Conservation (phyloP, 345 rosid genomes). For the Murraya koenigii region DNA sequence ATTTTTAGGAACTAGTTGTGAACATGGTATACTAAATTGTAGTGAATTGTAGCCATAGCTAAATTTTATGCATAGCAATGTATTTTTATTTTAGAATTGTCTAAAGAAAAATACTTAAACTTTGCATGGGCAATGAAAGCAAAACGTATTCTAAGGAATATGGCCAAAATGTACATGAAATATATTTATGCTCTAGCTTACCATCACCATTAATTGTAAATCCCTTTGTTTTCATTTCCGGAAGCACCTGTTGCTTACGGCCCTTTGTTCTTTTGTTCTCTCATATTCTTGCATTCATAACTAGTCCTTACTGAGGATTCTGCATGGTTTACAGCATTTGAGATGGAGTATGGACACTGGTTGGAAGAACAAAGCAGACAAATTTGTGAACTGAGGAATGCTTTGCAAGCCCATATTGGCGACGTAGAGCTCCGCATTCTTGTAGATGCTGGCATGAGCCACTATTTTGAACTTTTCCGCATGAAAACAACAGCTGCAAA, state of each 20-base stretch:
- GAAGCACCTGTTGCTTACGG: not conserved
- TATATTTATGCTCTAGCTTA: not conserved
- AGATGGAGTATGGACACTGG: conserved; percentile 89
- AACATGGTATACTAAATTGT: not conserved
- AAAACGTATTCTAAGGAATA: no score
- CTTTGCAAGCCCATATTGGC: conserved; percentile 53
- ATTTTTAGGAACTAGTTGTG: not conserved
- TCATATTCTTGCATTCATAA: conserved; percentile 9
- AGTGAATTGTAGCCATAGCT: not conserved
- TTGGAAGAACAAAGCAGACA: conserved; percentile 75
- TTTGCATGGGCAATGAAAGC: not conserved
- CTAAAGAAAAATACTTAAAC: not conserved
- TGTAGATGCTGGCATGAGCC: conserved; percentile 67
- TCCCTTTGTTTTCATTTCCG: not conserved
- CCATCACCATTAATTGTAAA: not conserved
- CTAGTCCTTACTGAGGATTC: conserved; percentile 8
- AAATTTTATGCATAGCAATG: not conserved
- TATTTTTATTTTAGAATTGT: no score
- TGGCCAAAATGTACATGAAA: not conserved
- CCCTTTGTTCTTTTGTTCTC: not conserved
- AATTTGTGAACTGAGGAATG: conserved; percentile 52
- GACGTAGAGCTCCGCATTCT: conserved; percentile 61
- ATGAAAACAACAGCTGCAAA: conserved; percentile 78
- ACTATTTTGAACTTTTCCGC: conserved; percentile 77
- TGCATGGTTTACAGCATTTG: conserved; percentile 73